phyloP scores from a whole-genome alignment of 176 grass and related monocot genomes.

The Oryza brachyantha region DNA sequence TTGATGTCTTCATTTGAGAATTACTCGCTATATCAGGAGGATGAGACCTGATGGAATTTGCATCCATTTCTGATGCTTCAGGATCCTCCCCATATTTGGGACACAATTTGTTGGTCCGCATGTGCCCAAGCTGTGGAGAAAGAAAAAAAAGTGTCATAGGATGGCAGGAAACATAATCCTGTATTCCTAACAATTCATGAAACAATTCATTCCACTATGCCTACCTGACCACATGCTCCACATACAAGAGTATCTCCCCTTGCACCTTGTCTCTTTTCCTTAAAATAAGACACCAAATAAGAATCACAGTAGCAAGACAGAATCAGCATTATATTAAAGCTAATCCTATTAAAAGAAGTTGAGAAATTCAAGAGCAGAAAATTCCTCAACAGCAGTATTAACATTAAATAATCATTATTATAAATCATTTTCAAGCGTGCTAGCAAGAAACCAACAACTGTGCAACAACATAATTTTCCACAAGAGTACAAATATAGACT shows the following conservation, averaged over 20 bases:
- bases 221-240: constrained; percentile 89
- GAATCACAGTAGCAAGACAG: constrained; percentile 27
- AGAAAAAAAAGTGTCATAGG: constrained; percentile 26
- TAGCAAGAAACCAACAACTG: constrained; percentile 13
- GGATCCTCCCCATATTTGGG: constrained; percentile 85
- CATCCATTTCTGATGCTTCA: constrained; percentile 68
- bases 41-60: constrained; percentile 47
- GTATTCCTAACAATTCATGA: background rate
- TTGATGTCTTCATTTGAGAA: constrained; percentile 57
- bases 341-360: constrained; percentile 18
- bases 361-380: constrained; percentile 14
- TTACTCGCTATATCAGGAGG: constrained; percentile 46
- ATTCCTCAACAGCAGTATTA: background rate
- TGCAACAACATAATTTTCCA: background rate
- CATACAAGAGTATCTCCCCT: constrained; percentile 80
- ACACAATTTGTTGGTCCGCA: constrained; percentile 97
- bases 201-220: constrained; percentile 27
- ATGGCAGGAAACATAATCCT: constrained; percentile 1
- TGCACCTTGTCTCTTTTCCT: constrained; percentile 79
- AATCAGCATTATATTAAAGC: constrained; percentile 18
- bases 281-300: constrained; percentile 47
- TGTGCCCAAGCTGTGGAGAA: constrained; percentile 77
- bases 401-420: constrained; percentile 4
- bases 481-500: background rate
- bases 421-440: background rate